Evolutionary conservation across 495 filamentous ascomycete genomes (phyloP).

Genomic region (Pyrenula massariospora): DNA sequence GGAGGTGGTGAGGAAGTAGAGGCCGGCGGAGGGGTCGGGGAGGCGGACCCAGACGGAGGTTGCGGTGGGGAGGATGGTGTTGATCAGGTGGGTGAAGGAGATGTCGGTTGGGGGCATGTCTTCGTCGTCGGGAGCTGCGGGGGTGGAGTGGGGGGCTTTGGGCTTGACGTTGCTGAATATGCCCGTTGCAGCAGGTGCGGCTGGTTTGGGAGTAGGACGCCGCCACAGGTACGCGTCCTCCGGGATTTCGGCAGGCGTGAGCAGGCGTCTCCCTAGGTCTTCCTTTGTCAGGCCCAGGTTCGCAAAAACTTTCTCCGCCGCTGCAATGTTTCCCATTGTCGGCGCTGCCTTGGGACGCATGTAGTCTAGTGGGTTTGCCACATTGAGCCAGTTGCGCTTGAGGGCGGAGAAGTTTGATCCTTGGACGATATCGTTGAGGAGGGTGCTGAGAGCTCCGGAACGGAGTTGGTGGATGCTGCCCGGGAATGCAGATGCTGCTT

Average conservation of each 20-base stretch:
- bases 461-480: not conserved
- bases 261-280: not conserved
- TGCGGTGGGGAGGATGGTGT: not conserved
- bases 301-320: not conserved
- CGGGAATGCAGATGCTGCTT: not conserved
- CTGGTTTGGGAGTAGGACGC: not conserved
- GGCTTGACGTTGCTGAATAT: not conserved
- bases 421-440: not conserved
- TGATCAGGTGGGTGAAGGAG: not conserved
- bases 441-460: not conserved
- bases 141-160: not conserved
- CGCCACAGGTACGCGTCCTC: not conserved
- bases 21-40: too few relatives aligned
- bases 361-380: not conserved
- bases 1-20: not conserved
- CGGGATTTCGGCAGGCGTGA: not conserved
- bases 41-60: not conserved
- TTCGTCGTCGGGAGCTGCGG: not conserved
- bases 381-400: not conserved
- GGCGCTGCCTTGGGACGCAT: not conserved
- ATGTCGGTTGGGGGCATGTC: not conserved
- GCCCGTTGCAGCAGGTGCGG: too few relatives aligned
- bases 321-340: not conserved
- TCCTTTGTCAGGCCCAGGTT: not conserved
- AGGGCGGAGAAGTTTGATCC: not conserved